Evolutionary conservation across 2,329 filamentous ascomycete species (phyloP).

Genomic region (Aspergillus cejpii): DNA sequence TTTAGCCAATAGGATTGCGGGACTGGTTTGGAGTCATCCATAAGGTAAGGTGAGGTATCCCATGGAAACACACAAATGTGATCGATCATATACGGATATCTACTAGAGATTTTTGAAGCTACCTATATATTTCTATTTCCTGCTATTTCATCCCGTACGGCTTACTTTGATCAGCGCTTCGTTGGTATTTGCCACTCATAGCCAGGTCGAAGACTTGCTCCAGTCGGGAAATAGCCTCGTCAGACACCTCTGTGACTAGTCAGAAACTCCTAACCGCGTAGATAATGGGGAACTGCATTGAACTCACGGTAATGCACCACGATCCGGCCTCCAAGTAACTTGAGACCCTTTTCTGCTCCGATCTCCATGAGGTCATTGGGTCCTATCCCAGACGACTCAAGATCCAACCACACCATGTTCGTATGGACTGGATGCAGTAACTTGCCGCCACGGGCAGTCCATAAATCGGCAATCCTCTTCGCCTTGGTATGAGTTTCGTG

Average conservation of each 20-base stretch:
- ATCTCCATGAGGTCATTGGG: slow-evolving; percentile 49
- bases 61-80: not conserved
- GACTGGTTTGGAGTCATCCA: not conserved
- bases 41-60: too few species aligned
- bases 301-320: slow-evolving; percentile 60
- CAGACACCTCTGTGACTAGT: slow-evolving; percentile 52
- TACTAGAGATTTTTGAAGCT: too few species aligned
- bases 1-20: slow-evolving; percentile 12
- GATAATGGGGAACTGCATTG: not conserved
- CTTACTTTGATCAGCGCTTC: slow-evolving; percentile 28
- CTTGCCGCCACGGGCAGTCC: slow-evolving; percentile 63
- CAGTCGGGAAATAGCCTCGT: slow-evolving; percentile 54
- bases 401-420: slow-evolving; percentile 87
- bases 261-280: slow-evolving; percentile 13
- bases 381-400: slow-evolving; percentile 54
- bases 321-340: slow-evolving; percentile 51
- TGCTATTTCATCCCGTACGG: slow-evolving; percentile 31
- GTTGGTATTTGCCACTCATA: slow-evolving; percentile 28
- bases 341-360: slow-evolving; percentile 53
- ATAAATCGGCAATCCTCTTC: slow-evolving; percentile 56
- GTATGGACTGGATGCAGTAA: slow-evolving; percentile 66
- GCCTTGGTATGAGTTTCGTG: slow-evolving; percentile 56
- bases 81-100: not conserved
- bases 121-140: too few species aligned
- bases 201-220: slow-evolving; percentile 49